Evolutionary conservation across 495 filamentous ascomycete species (phyloP), one percentile per base, ranked within the genome.

Genomic region (Daldinia bambusicola): DNA sequence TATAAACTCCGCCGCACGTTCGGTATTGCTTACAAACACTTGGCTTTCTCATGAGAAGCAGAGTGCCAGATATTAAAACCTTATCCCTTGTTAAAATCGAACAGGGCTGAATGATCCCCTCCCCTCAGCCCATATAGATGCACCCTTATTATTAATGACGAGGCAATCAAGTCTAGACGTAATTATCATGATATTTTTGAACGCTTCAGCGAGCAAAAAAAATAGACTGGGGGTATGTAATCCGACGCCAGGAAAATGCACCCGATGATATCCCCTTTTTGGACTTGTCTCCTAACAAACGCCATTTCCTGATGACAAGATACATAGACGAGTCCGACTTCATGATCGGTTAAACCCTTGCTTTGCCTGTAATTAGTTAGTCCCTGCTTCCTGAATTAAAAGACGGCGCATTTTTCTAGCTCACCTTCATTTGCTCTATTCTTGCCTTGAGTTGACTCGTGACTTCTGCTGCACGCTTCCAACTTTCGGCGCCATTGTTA

Each of bases 381-480:
- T 16, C 26, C 13, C 50, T 22, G 16, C 10, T 14, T 10, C 5
- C 7, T 14, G 22, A 12, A 45, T 55, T 34, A 50, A n/a, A 57
- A 7, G 2, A 30, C 8, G 8, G 9, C 7, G 18, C 16, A n/a
- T 1, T 43, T 56, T 9, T 36, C n/a, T 9, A 37, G 31, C 72
- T 70, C 77, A 86, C 86, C 84, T 88, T 88, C 86, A 88, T 88
- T 78, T 83, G 81, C 85, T 99, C 96, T 79, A 99, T 99, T 79
- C 95, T 87, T 48, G 94, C 91, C 84, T 98, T 99, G 75, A 99
- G 80, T 79, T 95, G 93, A 79, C 92, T 98, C 43, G 96, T 99
- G 10, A 99, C 96, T 83, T 99, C 96, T n/a, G 95, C 95, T 32
- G 96, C 96, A 72, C 96, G 83, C 83, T 94, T 96, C 94, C 95